Evolutionary conservation across 1,284 basidiomycete genomes (phyloP).

Genomic region (Cryptococcus sp.): DNA sequence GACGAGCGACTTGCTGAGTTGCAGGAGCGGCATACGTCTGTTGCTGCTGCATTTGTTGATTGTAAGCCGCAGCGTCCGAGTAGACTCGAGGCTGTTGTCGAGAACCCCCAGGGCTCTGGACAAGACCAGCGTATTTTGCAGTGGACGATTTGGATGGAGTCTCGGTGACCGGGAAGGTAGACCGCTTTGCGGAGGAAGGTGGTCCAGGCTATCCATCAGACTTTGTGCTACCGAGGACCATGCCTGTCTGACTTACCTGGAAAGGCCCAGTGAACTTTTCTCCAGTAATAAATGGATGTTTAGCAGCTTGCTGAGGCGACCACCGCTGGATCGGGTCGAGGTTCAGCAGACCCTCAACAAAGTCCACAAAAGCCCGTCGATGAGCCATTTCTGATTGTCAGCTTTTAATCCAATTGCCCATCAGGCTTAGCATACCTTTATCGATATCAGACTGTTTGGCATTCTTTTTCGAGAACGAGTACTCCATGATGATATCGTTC

Average conservation of each 20-base stretch:
- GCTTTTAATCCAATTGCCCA: neutral
- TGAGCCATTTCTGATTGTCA: slow-evolving; percentile 75
- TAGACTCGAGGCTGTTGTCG: slow-evolving; percentile 67
- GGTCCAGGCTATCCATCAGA: neutral
- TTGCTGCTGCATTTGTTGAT: slow-evolving; percentile 75
- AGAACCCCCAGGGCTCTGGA: slow-evolving; percentile 62
- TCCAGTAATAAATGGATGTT: slow-evolving; percentile 97
- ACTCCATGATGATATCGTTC: slow-evolving; percentile 92
- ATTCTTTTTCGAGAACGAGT: slow-evolving; percentile 76
- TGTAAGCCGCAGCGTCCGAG: slow-evolving; percentile 89
- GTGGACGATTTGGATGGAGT: slow-evolving; percentile 30
- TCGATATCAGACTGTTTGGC: slow-evolving; percentile 83
- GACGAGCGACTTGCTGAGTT: slow-evolving; percentile 10
- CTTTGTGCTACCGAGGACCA: neutral
- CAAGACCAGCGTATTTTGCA: slow-evolving; percentile 90
- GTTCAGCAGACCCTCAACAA: slow-evolving; percentile 89
- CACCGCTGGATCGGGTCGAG: slow-evolving; percentile 92
- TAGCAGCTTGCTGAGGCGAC: slow-evolving; percentile 92
- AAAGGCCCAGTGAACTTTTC: slow-evolving; percentile 89
- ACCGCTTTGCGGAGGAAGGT: slow-evolving; percentile 9
- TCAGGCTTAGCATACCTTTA: slow-evolving; percentile 57
- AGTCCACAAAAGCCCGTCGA: slow-evolving; percentile 92
- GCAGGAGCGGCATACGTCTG: neutral
- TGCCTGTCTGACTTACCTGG: slow-evolving; percentile 58
- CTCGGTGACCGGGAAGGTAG: slow-evolving; percentile 9